Evolutionary conservation across 495 filamentous ascomycete genomes (phyloP), one percentile per base, ranked within the genome.

Genomic region (Aspergillus conjunctus): DNA sequence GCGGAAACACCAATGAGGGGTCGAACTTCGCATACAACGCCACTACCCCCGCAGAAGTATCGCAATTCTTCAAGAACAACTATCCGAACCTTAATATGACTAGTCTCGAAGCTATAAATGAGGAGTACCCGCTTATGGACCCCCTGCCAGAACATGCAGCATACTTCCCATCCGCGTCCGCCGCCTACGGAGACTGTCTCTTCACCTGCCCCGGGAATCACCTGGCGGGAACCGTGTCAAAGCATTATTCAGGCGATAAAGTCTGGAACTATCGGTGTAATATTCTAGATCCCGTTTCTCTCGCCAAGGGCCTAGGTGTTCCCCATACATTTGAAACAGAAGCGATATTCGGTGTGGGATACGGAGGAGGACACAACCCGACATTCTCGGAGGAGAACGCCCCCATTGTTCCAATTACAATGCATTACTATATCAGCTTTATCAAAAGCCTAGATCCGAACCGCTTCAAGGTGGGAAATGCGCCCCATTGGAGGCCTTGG

Each of bases 1-100:
- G 88, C 34, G 82, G 87, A 61, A 81, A 83, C 60, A 87, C 84
- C 26, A 84, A 91, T 67, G 88, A 89, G 62, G 88, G 88, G 9
- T 82, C 81, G 0, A 62, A 72, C 15, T 91, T 91, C 65, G 82
- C 80, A 1, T 83, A 83, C 4, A 73, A 70, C 30, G 71, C 67
- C 30, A 74, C 76, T 17, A 74, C 65, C 15, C 71, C 70, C 7
- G 51, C 74, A 7, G 76, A 88, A 58, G 70, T 79, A 3, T 59
- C 70, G 9, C 66, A 68, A 44, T 92, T 89, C 68, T 69, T 92
- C 44, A 73, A 75, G 41, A 77, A 82, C 57, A 83, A 90, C 52
- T 89, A 87, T 54, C 85, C 88, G 0, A 72, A 75, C 9, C 64
- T 90, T 4, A 83, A 70, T 4, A 22, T 60, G 0, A 55, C 68